phyloP scores from a whole-genome alignment of 805 yeast genomes.

The Isabelozyma rhagii region DNA sequence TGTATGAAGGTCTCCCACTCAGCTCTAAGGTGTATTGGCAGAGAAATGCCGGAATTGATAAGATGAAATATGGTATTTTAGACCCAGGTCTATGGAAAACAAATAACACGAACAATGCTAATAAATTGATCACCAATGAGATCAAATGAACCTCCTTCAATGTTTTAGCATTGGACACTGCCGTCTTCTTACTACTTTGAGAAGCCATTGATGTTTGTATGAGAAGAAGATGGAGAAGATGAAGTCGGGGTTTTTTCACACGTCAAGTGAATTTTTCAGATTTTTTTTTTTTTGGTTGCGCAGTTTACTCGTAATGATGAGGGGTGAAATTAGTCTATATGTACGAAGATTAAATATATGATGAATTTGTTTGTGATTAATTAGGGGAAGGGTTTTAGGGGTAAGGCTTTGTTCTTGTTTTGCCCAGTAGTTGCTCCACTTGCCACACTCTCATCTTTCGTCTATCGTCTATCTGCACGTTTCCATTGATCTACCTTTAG shows the following conservation, averaged over 20 bases:
- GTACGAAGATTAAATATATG: neutral
- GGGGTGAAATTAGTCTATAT: neutral
- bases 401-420: too few relatives aligned
- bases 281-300: neutral
- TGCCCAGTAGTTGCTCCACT: too few relatives aligned
- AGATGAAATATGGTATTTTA: conserved; percentile 34
- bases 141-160: conserved; percentile 37
- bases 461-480: neutral
- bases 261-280: neutral
- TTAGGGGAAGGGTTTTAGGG: too few relatives aligned
- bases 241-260: neutral
- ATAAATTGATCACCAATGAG: conserved; percentile 32
- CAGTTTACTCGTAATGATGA: neutral
- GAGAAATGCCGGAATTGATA: conserved; percentile 37
- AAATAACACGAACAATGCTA: conserved; percentile 35
- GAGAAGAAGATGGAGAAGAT: neutral
- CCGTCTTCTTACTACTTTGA: conserved; percentile 53
- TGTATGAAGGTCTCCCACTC: conserved; percentile 58
- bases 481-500: neutral
- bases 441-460: neutral
- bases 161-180: conserved; percentile 34
- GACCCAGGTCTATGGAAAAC: conserved; percentile 45
- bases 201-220: conserved; percentile 46
- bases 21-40: conserved; percentile 54
- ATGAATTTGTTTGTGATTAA: neutral